A percentile compares a stretch with the other conserved stretches of the same genome.
These are phyloP conservation scores for Biscogniauxia marginata DNA, from an alignment of 2,329 filamentous ascomycete genomes.

Conservation along the genomic window DNA sequence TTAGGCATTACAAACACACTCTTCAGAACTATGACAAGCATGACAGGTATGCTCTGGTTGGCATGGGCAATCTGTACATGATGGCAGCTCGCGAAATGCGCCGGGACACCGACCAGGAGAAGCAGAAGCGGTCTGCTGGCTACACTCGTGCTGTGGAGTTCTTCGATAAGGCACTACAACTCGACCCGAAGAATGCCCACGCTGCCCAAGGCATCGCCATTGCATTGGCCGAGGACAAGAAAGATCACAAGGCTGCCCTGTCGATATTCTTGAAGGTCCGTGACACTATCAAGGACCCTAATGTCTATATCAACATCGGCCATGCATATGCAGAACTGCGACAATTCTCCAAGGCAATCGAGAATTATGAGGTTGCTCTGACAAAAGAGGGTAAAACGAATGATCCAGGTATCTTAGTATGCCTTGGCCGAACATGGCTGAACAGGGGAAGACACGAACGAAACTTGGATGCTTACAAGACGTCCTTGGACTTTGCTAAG, in stretches of 20 bases:
- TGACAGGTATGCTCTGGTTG: constrained; percentile 92
- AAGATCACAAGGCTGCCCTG: constrained; percentile 78
- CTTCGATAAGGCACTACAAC: constrained; percentile 92
- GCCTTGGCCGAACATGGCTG: constrained; percentile 84
- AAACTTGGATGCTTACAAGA: constrained; percentile 56
- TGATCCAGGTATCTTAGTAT: constrained; percentile 78
- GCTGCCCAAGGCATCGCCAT: constrained; percentile 96
- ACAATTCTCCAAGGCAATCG: constrained; percentile 88
- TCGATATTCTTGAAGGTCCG: constrained; percentile 87
- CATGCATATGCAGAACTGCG: constrained; percentile 89
- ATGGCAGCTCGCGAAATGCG: constrained; percentile 91
- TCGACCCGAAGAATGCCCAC: constrained; percentile 95
- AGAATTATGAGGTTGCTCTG: constrained; percentile 87
- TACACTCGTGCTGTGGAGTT: constrained; percentile 96
- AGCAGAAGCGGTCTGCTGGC: constrained; percentile 81
- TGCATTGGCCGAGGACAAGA: constrained; percentile 90
- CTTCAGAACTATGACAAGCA: constrained; percentile 95
- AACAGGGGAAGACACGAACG: constrained; percentile 68
- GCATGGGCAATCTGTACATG: constrained; percentile 93
- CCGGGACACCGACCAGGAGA: constrained; percentile 83
- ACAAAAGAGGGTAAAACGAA: constrained; percentile 71
- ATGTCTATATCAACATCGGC: constrained; percentile 88
- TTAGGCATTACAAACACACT: constrained; percentile 94
- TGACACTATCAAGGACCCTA: constrained; percentile 84
- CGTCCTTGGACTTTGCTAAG: constrained; percentile 59